Evolutionary conservation across 176 grass and related monocot species (phyloP), one percentile per base, ranked within the genome.

Genomic region (Ensete glaucum): DNA sequence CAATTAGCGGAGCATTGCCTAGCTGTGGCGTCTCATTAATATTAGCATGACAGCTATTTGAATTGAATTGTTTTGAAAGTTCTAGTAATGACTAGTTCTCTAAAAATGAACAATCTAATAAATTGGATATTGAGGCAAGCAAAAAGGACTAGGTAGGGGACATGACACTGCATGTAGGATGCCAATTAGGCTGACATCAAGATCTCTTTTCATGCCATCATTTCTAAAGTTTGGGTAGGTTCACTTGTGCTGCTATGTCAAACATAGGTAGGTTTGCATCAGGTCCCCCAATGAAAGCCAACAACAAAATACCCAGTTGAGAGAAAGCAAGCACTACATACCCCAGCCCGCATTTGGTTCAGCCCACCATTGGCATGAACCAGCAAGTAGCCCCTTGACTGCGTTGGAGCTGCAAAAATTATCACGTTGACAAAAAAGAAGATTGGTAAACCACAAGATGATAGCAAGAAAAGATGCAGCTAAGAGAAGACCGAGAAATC

Each of bases 281-380:
- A 60, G 13, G 19, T 20, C 57, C 0, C 0, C 23, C 26, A 8
- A 50, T 52, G 19, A 9, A n/a, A 69, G 50, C 34, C 34, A 43
- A 43, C 34, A 48, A 73, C 12, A 27, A 14, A 26, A 20, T 20
- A 29, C n/a, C 8, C 7, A 73, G 62, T 1, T 5, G 27, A 50
- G 17, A 69, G 16, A 50, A 50, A 70, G 19, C 25, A 50, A 20
- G 9, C 48, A 50, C 17, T 17, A 50, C 85, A 83, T 88, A 97
- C 94, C 90, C 94, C 94, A 23, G 90, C 88, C 22, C 90, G 90
- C 94, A 97, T 97, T 82, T 97, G 94, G 85, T 97, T 97, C 69
- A 97, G 87, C 1, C 94, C 94, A 20, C 94, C 94, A 82, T 97
- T 97, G 53, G 88, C 80, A 81, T 89, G 83, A 25, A 97, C 90